phyloP scores from a whole-genome alignment of 352 stramenopile genomes.

The Pythium scleroteichum region DNA sequence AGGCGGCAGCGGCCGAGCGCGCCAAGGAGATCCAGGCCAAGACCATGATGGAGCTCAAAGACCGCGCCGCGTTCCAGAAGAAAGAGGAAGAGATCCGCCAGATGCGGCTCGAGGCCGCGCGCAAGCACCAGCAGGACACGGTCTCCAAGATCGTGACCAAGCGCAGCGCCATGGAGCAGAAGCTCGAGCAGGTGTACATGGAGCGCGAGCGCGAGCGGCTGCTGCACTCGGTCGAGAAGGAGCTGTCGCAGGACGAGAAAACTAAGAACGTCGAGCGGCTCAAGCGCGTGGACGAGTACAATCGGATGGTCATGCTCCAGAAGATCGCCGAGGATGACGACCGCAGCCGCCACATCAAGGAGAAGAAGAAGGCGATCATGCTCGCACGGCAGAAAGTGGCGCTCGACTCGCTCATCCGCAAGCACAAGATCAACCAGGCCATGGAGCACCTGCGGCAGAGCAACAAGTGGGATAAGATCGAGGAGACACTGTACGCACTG shows the following conservation, averaged over 20 bases:
- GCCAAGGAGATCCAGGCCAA: slow-evolving; percentile 66
- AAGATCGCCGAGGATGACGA: slow-evolving; percentile 63
- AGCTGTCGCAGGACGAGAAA: slow-evolving; percentile 56
- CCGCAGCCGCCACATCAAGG: slow-evolving; percentile 58
- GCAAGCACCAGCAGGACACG: slow-evolving; percentile 41
- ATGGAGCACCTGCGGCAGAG: slow-evolving; percentile 63
- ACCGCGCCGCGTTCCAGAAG: slow-evolving; percentile 55
- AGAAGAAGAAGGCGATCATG: slow-evolving; percentile 57
- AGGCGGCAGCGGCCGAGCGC: slow-evolving; percentile 47
- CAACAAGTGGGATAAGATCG: slow-evolving; percentile 81
- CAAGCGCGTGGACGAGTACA: slow-evolving; percentile 73
- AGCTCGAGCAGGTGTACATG: slow-evolving; percentile 37
- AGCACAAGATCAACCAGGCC: slow-evolving; percentile 63
- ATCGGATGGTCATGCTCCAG: slow-evolving; percentile 52
- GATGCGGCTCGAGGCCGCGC: slow-evolving; percentile 56
- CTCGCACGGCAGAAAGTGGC: slow-evolving; percentile 62
- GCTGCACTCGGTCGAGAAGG: slow-evolving; percentile 55
- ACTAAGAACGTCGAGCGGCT: slow-evolving; percentile 72
- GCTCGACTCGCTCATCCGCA: slow-evolving; percentile 63
- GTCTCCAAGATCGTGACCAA: slow-evolving; percentile 44
- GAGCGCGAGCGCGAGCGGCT: slow-evolving; percentile 46
- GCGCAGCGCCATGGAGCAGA: slow-evolving; percentile 40
- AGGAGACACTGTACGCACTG: slow-evolving; percentile 68
- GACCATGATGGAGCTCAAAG: slow-evolving; percentile 54
- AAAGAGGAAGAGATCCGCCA: slow-evolving; percentile 71